phyloP scores from a whole-genome alignment of 257 asterid genomes.

The Solanum arcanum region DNA sequence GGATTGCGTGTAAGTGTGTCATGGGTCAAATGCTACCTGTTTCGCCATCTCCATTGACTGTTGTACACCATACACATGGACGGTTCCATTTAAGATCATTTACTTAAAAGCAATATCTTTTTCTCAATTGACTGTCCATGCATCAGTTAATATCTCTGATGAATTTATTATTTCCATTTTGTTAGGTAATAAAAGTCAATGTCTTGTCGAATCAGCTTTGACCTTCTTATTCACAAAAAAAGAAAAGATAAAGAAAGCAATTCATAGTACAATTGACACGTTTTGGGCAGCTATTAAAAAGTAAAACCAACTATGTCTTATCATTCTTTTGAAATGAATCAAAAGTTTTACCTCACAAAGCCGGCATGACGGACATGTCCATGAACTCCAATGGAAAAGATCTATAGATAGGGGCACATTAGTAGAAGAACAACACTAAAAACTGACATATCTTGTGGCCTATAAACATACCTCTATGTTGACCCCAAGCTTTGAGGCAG shows the following conservation, averaged over 20 bases:
- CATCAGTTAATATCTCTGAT: not conserved
- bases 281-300: not conserved
- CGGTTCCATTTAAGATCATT: not conserved
- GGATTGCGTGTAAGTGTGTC: not conserved
- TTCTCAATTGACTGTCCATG: not conserved
- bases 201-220: not conserved
- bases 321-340: slow-evolving; percentile 3
- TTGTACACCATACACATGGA: not conserved
- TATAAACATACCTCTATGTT: slow-evolving; percentile 56
- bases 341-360: slow-evolving; percentile 64
- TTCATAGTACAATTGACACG: not conserved
- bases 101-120: not conserved
- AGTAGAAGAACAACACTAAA: slow-evolving; percentile 1
- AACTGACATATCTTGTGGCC: not conserved
- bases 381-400: slow-evolving; percentile 97
- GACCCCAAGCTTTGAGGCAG: slow-evolving; percentile 89
- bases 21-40: not conserved
- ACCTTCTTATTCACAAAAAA: not conserved
- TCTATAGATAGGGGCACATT: slow-evolving; percentile 35
- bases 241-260: not conserved
- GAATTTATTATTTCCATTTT: not conserved
- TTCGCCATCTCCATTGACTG: not conserved
- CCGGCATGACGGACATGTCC: slow-evolving; percentile 96
- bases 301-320: not conserved
- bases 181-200: not conserved